Conservation (phyloP, 805 yeast genomes). For the Ogataea ganodermae region DNA sequence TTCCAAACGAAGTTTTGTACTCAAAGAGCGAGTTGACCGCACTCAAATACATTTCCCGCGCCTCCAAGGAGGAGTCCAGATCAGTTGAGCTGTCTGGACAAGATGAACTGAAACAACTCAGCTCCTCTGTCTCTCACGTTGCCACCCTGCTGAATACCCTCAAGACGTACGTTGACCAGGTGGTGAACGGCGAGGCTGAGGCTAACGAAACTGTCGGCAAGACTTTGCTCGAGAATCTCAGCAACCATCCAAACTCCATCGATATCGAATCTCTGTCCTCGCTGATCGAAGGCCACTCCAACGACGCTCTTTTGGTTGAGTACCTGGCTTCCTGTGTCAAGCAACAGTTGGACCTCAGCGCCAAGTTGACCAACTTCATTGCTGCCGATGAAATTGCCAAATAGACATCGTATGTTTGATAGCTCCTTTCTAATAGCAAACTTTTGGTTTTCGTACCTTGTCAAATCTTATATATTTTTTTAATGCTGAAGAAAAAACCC, state of each 20-base stretch:
- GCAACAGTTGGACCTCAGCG: slow-evolving; percentile 79
- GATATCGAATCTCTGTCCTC: slow-evolving; percentile 55
- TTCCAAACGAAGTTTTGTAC: slow-evolving; percentile 64
- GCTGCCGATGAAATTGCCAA: slow-evolving; percentile 37
- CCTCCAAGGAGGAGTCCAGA: slow-evolving; percentile 35
- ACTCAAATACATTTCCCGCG: slow-evolving; percentile 47
- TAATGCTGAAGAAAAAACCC: neutral
- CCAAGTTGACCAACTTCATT: slow-evolving; percentile 64
- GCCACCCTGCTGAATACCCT: slow-evolving; percentile 51
- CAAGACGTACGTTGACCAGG: slow-evolving; percentile 47
- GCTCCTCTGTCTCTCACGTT: slow-evolving; percentile 47
- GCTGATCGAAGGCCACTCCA: slow-evolving; percentile 69
- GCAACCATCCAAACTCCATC: slow-evolving; percentile 51
- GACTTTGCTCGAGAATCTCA: slow-evolving; percentile 58
- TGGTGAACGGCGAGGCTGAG: slow-evolving; percentile 44
- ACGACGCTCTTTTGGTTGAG: slow-evolving; percentile 80
- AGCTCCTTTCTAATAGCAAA: neutral
- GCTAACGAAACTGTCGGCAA: slow-evolving; percentile 65
- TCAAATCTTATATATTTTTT: neutral
- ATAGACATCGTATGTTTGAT: slow-evolving; percentile 9
- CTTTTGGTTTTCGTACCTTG: neutral
- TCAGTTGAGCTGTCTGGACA: slow-evolving; percentile 37
- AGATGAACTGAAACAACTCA: slow-evolving; percentile 48
- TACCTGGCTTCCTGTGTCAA: slow-evolving; percentile 80
- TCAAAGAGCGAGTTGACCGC: slow-evolving; percentile 61